phyloP scores from a whole-genome alignment of 2,329 filamentous ascomycete species.

The Arthroderma sp. region DNA sequence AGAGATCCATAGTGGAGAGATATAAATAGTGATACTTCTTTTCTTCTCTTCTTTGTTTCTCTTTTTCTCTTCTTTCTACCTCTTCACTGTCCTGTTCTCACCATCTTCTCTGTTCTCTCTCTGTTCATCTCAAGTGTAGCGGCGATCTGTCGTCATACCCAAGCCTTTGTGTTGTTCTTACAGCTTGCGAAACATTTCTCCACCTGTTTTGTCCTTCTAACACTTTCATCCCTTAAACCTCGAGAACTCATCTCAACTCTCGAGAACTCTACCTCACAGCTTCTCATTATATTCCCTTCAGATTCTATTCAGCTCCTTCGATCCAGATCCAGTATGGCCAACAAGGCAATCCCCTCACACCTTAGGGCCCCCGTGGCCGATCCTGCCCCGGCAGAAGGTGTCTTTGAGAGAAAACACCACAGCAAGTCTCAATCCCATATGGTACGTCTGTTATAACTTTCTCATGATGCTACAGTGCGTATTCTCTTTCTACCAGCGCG shows the following conservation, averaged over 20 bases:
- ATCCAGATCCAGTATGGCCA: conserved; percentile 45
- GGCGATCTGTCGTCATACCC: no score
- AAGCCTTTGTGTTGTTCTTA: no score
- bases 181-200: no score
- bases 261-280: conserved; percentile 1
- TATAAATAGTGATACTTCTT: no score
- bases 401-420: conserved; percentile 32
- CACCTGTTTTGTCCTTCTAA: no score
- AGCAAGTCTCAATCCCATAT: conserved; percentile 44
- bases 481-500: conserved; percentile 3
- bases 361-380: conserved; percentile 45
- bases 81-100: conserved; percentile 1
- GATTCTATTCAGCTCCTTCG: background rate
- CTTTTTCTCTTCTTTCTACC: conserved; percentile 8
- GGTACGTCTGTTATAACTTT: conserved; percentile 27
- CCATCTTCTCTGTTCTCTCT: background rate
- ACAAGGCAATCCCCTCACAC: conserved; percentile 70
- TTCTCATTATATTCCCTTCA: conserved; percentile 2
- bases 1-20: no score
- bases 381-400: conserved; percentile 20
- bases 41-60: conserved; percentile 7
- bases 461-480: background rate
- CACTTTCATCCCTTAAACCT: no score
- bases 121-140: no score
- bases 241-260: no score